Base-by-base conservation (phyloP, 2,329 filamentous ascomycete genomes). In the Chaetomium strumarium region DNA sequence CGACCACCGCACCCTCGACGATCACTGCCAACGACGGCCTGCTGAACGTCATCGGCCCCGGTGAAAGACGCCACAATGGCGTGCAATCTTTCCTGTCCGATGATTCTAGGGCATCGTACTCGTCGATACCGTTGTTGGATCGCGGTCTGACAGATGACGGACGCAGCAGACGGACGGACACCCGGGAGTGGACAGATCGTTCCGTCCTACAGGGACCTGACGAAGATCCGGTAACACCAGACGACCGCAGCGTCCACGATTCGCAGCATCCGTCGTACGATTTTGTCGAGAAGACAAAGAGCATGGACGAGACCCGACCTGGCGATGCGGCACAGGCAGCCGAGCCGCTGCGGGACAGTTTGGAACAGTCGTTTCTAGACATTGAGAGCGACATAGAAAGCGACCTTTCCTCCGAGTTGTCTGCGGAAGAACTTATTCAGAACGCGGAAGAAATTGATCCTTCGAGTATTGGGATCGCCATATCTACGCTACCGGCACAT, bases 61-160 rank as follows among this genome's bases (percentile, higher is more conserved):
- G 16, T n/a, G 34, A 8, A 14, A 46, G 41, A 37, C 52, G 42
- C 60, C 61, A 58, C 5, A 71, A 70, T 2, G 72, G 70, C 19
- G 67, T 68, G 2, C 69, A 65, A 37, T 80, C 78, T 0, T 76
- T 79, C 59, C 57, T 80, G 3, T 80, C 80, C 1, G 77, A 81
- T 13, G 80, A 79, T 51, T 90, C 88, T 0, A 78, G 81, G 29
- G 83, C 85, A 46, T 92, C 88, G 0, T 90, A 90, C 64, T 85
- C 81, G 37, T 91, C 88, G 0, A 83, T 85, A 33, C 88, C 90
- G 4, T 75, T 93, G 8, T 76, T 95, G 12, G 85, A 92, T 55
- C 80, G 86, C 46, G 86, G 79, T 3, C 64, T 77, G 30, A 76
- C 74, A 0, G 77, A 81, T 39, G 76, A 81, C 56, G 75, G 67